Evolutionary conservation across 2,329 filamentous ascomycete genomes (phyloP).

Genomic region (Colletotrichum lentis): DNA sequence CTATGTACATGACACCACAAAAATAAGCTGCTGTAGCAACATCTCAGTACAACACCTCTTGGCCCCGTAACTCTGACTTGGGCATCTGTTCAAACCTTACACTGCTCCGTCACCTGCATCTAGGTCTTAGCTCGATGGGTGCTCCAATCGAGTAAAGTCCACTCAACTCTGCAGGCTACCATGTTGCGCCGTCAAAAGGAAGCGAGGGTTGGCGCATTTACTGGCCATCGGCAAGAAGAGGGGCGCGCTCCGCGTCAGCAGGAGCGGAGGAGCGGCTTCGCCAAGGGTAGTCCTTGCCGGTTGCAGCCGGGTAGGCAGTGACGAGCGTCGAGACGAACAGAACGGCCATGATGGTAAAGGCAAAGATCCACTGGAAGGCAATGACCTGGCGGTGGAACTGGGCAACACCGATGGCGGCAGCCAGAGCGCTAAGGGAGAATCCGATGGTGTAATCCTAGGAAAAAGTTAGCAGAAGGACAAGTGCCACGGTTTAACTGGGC

Average conservation of each 20-base stretch:
- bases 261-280: constrained; percentile 50
- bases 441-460: constrained; percentile 75
- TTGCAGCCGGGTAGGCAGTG: constrained; percentile 70
- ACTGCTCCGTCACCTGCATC: not conserved
- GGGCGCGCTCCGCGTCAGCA: constrained; percentile 66
- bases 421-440: constrained; percentile 77
- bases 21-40: constrained; percentile 12
- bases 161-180: not conserved
- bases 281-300: constrained; percentile 65
- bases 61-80: not conserved
- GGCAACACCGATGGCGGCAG: constrained; percentile 77
- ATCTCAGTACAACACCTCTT: constrained; percentile 17
- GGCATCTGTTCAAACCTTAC: not conserved
- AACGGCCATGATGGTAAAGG: constrained; percentile 80
- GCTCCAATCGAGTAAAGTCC: not conserved
- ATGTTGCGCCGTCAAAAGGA: not conserved
- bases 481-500: constrained; percentile 30
- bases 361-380: constrained; percentile 92
- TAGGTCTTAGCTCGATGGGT: constrained; percentile 1
- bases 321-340: constrained; percentile 74
- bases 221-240: constrained; percentile 62
- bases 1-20: constrained; percentile 24
- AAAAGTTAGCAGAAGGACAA: constrained; percentile 24
- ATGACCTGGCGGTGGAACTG: constrained; percentile 78
- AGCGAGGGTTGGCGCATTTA: not conserved